Evolutionary conservation across 768 basidiomycete genomes (phyloP).

Genomic region (Daedaleopsis sinensis): DNA sequence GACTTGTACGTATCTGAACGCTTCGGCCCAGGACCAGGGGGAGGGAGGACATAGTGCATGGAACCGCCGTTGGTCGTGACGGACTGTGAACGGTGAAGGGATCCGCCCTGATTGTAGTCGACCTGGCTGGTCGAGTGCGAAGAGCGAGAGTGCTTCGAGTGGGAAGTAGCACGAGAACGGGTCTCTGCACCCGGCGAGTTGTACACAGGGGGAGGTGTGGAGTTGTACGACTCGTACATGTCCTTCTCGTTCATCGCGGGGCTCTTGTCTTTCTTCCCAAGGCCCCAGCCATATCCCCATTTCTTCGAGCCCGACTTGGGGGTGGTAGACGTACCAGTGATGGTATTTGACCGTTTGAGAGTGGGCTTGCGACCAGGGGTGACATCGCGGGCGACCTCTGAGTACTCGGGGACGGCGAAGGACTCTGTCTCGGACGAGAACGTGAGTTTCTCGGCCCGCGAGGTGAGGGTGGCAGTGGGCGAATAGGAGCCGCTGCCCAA

Average conservation of each 20-base stretch:
- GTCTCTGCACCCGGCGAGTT: constrained; percentile 17
- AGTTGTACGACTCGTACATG: constrained; percentile 34
- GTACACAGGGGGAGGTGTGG: constrained; percentile 29
- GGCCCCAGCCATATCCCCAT: constrained; percentile 65
- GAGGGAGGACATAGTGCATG: constrained; percentile 4
- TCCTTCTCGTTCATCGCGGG: constrained; percentile 37
- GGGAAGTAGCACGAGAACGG: constrained; percentile 4
- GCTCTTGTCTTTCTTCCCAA: constrained; percentile 51
- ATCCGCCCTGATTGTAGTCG: constrained; percentile 4
- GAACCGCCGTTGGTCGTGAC: constrained; percentile 9
- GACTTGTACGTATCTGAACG: constrained; percentile 27
- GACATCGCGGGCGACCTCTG: constrained; percentile 27
- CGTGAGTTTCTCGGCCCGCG: constrained; percentile 33
- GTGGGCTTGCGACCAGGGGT: constrained; percentile 18
- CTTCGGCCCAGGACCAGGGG: constrained; percentile 16
- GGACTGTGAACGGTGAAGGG: constrained; percentile 5
- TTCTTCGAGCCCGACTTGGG: constrained; percentile 34
- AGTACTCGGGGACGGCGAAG: constrained; percentile 25
- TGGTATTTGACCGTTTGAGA: constrained; percentile 21
- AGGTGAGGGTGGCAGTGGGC: constrained; percentile 39
- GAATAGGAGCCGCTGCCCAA: constrained; percentile 31
- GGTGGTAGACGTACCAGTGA: constrained; percentile 9
- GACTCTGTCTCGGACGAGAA: constrained; percentile 35
- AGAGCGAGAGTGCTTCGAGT: constrained; percentile 8
- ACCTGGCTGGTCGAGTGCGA: constrained; percentile 8